Evolutionary conservation across 441 rosid genomes (phyloP), one percentile per base, ranked within the genome.

Genomic region (Pelargonium citronellum): DNA sequence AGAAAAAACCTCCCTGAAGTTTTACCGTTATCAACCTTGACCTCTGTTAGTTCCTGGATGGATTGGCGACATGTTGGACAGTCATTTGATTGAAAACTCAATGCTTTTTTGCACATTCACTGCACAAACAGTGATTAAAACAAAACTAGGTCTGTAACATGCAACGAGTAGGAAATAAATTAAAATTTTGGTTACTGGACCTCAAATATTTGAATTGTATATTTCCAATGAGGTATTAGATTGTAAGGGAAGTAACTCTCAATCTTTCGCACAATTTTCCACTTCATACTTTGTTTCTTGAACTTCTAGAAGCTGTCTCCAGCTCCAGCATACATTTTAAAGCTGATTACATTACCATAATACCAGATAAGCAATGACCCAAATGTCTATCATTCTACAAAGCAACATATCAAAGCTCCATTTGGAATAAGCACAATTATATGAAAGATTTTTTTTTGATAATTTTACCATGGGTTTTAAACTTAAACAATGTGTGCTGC

Each of bases 51-150:
- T 77, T 86, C 86, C 46, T 75, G 74, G 8, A 91, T 89, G 39
- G 90, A 81, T 71, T 91, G 88, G 15, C 97, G 83, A 78, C 97
- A 91, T 63, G 89, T 87, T 34, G 97, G 97, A 75, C 97, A 91
- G 71, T 85, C 87, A 71, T 87, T 87, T 51, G 97, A 83, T 73
- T 79, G 95, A 71, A 85, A 77, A 79, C 88, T 82, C 81, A 91
- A 73, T 65, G 74, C 86, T 81, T 84, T 87, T 85, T 87, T 27
- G 95, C 93, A 71, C 97, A 91, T 63, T 82, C 93, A 27, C 87
- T 79, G 81, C 95, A 91, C 85, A 91, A 80, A 66, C 97, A 89
- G 95, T 91, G 89, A 71, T 34, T 51, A 78, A 71, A 27, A 74
- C 30, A 67, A 30, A 75, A 72, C 43, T 49, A 49, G 7, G 13